Percentiles rank a stretch among this genome's conserved stretches.
These are phyloP conservation scores for Angophora floribunda DNA, from an alignment of 345 rosid genomes.

Conservation along the genomic window DNA sequence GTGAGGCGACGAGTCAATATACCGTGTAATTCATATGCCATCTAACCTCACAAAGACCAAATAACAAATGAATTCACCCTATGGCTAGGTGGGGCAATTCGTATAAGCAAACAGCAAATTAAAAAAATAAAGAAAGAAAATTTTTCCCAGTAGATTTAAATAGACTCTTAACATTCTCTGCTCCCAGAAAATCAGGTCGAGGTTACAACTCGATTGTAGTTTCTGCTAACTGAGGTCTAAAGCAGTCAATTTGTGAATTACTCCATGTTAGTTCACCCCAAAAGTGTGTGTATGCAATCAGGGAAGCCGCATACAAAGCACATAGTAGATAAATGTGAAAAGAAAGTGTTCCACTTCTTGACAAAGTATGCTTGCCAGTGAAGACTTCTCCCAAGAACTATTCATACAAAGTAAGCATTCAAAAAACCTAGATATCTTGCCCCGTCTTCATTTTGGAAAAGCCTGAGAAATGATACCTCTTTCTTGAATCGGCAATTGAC, in stretches of 20 bases:
- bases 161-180: not conserved
- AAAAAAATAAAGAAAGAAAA: not conserved
- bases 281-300: not conserved
- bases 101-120: not conserved
- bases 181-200: not conserved
- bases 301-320: not conserved
- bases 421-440: not conserved
- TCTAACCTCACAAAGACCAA: constrained; percentile 27
- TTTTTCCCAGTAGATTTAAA: not conserved
- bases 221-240: not conserved
- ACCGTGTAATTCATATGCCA: constrained; percentile 86
- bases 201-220: not conserved
- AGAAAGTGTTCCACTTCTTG: not conserved
- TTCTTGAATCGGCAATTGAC: not conserved
- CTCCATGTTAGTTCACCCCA: not conserved
- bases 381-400: not conserved
- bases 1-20: constrained; percentile 44
- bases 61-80: not conserved
- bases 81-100: not conserved
- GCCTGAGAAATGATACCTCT: not conserved
- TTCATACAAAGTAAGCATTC: not conserved
- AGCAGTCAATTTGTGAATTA: not conserved
- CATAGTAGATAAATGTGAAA: not conserved
- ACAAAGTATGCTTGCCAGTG: not conserved
- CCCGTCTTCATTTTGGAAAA: not conserved